Percentiles rank a stretch among this genome's conserved stretches.
Conservation (phyloP, 2,329 filamentous ascomycete genomes). For the Cladosporium sphaerospermum region DNA sequence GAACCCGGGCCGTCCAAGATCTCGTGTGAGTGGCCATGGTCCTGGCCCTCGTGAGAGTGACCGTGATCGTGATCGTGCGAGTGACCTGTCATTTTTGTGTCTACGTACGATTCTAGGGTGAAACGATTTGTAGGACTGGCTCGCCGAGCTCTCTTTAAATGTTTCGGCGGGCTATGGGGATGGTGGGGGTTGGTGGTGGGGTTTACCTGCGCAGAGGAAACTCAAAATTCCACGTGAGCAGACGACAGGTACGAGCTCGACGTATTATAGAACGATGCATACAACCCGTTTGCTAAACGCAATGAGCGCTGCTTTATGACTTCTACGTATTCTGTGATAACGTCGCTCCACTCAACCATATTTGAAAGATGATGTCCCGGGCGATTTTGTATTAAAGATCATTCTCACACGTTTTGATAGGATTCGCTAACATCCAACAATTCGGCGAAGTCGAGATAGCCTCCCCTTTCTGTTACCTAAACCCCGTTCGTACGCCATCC, state of each 20-base stretch:
- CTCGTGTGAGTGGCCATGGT: constrained; percentile 94
- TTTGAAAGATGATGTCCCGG: too few relatives aligned
- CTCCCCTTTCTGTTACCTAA: constrained; percentile 7
- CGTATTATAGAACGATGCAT: too few relatives aligned
- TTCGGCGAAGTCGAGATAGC: constrained; percentile 10
- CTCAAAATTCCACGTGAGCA: too few relatives aligned
- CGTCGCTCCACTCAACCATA: too few relatives aligned
- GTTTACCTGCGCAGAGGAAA: too few relatives aligned
- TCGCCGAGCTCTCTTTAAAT: neutral
- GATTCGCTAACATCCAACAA: neutral
- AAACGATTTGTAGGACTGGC: neutral
- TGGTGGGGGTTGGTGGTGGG: neutral
- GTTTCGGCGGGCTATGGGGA: neutral
- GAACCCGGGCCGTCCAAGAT: constrained; percentile 91
- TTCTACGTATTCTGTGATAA: too few relatives aligned
- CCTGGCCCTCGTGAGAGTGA: constrained; percentile 45
- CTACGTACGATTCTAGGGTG: neutral
- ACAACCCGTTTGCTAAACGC: too few relatives aligned
- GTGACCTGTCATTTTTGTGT: constrained; percentile 18
- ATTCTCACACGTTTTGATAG: neutral
- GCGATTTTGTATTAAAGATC: too few relatives aligned
- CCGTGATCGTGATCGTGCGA: constrained; percentile 47
- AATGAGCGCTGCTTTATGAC: too few relatives aligned
- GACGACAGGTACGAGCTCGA: too few relatives aligned
- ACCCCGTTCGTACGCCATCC: neutral